Percentiles rank a stretch among this genome's conserved stretches.
Evolutionary conservation across 1,284 basidiomycete species (phyloP).

Genomic region (Rhodotorula sp.): DNA sequence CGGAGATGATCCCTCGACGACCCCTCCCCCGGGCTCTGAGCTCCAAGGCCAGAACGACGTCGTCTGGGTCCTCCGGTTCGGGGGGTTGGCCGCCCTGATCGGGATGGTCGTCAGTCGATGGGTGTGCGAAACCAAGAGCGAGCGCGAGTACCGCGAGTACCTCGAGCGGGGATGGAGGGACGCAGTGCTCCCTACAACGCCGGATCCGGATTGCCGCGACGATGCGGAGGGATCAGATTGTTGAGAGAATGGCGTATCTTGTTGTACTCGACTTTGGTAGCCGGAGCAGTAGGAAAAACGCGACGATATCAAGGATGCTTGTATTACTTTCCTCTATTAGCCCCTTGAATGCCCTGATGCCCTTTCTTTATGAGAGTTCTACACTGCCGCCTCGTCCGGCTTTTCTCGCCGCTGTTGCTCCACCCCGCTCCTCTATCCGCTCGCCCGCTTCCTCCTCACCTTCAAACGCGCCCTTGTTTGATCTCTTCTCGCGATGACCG

Average conservation of each 20-base stretch:
- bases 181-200: not conserved
- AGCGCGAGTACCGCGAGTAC: conserved; percentile 7
- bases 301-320: too few relatives aligned
- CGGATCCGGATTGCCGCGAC: not conserved
- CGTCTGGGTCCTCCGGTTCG: conserved; percentile 51
- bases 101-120: conserved; percentile 43
- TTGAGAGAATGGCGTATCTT: not conserved
- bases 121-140: conserved; percentile 25
- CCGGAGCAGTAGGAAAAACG: too few relatives aligned
- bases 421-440: not conserved
- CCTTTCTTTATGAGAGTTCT: not conserved
- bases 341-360: too few relatives aligned
- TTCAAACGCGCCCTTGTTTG: not conserved
- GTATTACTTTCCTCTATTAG: too few relatives aligned
- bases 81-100: conserved; percentile 46
- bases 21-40: too few relatives aligned
- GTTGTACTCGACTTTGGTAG: too few relatives aligned
- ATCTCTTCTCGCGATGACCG: conserved; percentile 3
- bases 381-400: not conserved
- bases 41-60: conserved; percentile 42
- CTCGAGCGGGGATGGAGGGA: conserved; percentile 1
- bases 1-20: not conserved
- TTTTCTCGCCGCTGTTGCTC: not conserved
- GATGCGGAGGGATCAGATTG: not conserved
- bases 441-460: not conserved